Percentiles rank a stretch among this genome's conserved stretches.
Evolutionary conservation across 2,329 filamentous ascomycete species (phyloP).

Genomic region (Cadophora sp.): DNA sequence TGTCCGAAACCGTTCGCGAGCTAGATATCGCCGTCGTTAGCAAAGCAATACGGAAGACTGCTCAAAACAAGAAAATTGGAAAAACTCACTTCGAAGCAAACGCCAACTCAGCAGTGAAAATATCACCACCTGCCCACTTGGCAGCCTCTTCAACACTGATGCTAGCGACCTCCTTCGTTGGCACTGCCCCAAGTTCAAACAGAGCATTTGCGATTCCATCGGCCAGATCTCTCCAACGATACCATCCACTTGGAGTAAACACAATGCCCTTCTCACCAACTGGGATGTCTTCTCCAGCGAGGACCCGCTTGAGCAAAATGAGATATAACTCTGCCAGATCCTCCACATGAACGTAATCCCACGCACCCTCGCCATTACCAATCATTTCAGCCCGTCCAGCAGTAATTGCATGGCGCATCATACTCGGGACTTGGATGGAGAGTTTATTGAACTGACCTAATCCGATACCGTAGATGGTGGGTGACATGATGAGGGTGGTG

Average conservation of each 20-base stretch:
- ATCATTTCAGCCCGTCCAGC: not conserved
- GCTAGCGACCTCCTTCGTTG: not conserved
- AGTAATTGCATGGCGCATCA: not conserved
- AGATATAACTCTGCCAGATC: not conserved
- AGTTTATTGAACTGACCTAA: not conserved
- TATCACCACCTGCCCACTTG: conserved; percentile 29
- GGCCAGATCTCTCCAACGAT: not conserved
- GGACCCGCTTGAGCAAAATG: not conserved
- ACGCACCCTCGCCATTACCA: not conserved
- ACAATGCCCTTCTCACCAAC: not conserved
- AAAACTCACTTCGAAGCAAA: conserved; percentile 42
- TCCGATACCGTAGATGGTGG: not conserved
- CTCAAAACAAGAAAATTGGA: not conserved
- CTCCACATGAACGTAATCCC: not conserved
- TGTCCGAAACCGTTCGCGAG: not conserved
- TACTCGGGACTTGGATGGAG: not conserved
- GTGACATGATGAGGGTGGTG: not conserved
- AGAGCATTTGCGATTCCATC: not conserved
- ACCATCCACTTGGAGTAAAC: not conserved
- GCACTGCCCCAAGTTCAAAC: not conserved
- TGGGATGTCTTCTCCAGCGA: not conserved
- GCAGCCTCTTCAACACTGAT: conserved; percentile 43
- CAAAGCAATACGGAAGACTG: not conserved
- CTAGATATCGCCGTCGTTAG: not conserved
- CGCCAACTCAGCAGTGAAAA: conserved; percentile 44